These are phyloP conservation scores for Geosiphon pyriformis DNA, from an alignment of 192 early-diverging fungal genomes.

Conservation along the genomic window DNA sequence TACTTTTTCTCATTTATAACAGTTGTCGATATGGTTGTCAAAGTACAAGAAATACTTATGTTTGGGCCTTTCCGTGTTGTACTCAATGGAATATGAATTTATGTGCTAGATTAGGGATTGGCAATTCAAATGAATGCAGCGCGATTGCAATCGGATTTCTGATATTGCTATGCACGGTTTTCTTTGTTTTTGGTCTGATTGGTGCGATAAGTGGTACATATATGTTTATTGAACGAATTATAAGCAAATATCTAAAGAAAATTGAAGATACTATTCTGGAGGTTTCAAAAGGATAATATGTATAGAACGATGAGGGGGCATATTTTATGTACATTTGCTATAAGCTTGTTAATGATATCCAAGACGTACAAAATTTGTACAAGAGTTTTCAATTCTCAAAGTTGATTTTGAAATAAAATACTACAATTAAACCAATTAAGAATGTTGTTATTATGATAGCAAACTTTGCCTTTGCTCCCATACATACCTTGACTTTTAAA, in stretches of 20 bases:
- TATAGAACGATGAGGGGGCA: too few species aligned
- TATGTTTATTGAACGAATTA: constrained; percentile 1
- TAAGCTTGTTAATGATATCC: too few species aligned
- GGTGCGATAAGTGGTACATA: not conserved
- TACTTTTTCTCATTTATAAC: not conserved
- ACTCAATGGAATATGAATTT: too few species aligned
- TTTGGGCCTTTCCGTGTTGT: not conserved
- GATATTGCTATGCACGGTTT: not conserved
- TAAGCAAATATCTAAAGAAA: not conserved
- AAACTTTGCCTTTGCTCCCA: too few species aligned
- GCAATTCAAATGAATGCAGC: not conserved
- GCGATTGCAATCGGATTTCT: not conserved
- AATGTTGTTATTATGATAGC: too few species aligned
- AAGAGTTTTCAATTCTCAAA: too few species aligned
- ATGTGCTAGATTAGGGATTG: not conserved
- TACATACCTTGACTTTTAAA: too few species aligned
- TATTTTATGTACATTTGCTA: too few species aligned
- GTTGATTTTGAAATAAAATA: too few species aligned
- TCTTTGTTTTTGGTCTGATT: not conserved
- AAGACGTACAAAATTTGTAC: too few species aligned
- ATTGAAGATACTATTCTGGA: not conserved
- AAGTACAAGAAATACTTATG: not conserved
- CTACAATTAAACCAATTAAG: too few species aligned
- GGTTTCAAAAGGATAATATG: not conserved
- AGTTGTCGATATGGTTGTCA: not conserved